These are phyloP conservation scores for Jasminum sambac DNA, from an alignment of 257 asterid genomes.

Conservation along the genomic window DNA sequence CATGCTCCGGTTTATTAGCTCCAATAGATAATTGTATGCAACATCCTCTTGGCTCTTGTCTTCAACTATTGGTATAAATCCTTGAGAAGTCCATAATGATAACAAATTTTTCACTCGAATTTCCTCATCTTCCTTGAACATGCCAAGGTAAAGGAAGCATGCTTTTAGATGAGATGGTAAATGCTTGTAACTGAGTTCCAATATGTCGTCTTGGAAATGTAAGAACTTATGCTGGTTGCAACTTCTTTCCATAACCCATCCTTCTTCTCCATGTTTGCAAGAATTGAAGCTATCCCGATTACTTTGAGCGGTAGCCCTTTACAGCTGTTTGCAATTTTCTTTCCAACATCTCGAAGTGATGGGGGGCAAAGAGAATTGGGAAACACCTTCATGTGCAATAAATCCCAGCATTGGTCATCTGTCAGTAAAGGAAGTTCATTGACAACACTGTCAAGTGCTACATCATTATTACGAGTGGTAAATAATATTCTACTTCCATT, in stretches of 20 bases:
- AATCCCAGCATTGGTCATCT: not conserved
- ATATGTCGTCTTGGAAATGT: not conserved
- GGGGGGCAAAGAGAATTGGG: not conserved
- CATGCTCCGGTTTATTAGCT: not conserved
- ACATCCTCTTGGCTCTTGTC: not conserved
- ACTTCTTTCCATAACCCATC: not conserved
- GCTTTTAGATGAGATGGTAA: not conserved
- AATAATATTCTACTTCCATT: not conserved
- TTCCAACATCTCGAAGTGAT: not conserved
- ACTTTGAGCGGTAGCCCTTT: not conserved
- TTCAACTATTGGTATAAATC: not conserved
- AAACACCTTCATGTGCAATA: not conserved
- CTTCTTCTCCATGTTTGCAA: not conserved
- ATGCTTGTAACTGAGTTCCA: not conserved
- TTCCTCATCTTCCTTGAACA: not conserved
- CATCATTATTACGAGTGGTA: not conserved
- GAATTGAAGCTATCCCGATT: not conserved
- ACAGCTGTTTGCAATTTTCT: not conserved
- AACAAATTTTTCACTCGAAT: not conserved
- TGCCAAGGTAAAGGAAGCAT: not conserved
- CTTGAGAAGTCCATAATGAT: not conserved
- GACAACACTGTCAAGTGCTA: not conserved
- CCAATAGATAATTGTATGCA: not conserved
- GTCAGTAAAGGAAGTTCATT: not conserved
- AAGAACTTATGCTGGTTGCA: not conserved